Evolutionary conservation across 2,329 filamentous ascomycete genomes (phyloP), one percentile per base, ranked within the genome.

Genomic region (Chrysoporthe cubensis): DNA sequence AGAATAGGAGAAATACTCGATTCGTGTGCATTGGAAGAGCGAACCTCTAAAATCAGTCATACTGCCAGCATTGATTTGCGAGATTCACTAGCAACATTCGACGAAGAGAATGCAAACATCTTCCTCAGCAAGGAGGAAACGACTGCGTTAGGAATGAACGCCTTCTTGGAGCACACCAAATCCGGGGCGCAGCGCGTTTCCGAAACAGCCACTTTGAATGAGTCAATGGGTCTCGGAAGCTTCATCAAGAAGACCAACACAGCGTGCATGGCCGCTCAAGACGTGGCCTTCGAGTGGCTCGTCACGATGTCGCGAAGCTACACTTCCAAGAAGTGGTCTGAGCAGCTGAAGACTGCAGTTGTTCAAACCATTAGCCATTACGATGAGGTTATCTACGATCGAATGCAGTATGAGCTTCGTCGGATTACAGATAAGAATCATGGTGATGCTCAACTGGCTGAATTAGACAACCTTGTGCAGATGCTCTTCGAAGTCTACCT

Each of bases 131-230:
- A 87, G 70, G 84, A 84, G 66, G 84, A 86, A 58, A 78, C 81
- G 32, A 80, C 83, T 0, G 81, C 82, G 13, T 77, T 87, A 42
- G 86, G 86, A 9, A 79, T 89, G 18, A 87, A 85, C 0, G 87
- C 87, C 4, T 90, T 90, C 71, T 80, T 90, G 4, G 88, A 90
- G 71, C 87, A 90, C 72, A 84, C 87, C 1, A 89, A 89, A 71
- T 80, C 84, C 0, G 82, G 83, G 3, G 82, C 85, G 0, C 83
- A 87, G 72, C 83, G 85, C 62, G 78, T 82, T 32, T 77, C 78
- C 1, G 81, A 80, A n/a, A 80, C 79, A 2, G 79, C 82, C 0
- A 72, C 75, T 0, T 88, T 89, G 69, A 81, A 87, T 26, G 86
- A 88, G 65, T 78, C 79, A 1, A 81, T 81, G 54, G 86, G 86